Evolutionary conservation across 148 eudicot species (phyloP), one percentile per base, ranked within the genome.

Genomic region (Arbutus unedo): DNA sequence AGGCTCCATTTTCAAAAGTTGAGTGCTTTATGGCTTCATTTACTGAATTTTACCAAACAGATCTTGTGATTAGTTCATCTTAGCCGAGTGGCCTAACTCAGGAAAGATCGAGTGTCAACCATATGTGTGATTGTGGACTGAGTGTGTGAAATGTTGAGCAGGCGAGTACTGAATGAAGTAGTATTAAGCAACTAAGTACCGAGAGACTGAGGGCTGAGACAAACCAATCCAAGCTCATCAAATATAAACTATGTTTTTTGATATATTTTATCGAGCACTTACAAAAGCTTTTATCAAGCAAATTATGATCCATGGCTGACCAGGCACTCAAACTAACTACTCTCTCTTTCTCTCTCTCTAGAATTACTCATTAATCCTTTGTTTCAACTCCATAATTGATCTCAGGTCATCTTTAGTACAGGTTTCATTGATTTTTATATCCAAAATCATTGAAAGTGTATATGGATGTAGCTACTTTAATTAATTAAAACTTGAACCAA

Each of bases 401-500:
- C 47, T 25, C 70, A 4, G 11, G 8, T 45, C 62, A 21, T 66
- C 43, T 49, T 25, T 6, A 79, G 2, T 25, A 3, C 2, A 55
- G 23, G 31, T 23, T 45, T 70, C 45, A 45, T 8, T 25, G 4
- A 9, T 3, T 16, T 31, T 23, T 62, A 10, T 6, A 21, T 9
- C 45, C 8, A 56, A 16, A 76, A 76, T 76, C 62, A 53, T 51
- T 76, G 3, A 15, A 76, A 57, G 56, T 7, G 68, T 50, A 51
- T 51, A 11, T 51, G 38, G 6, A 11, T 43, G n/a, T 15, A 49
- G 55, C 53, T 13, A 81, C 66, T 81, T 81, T 51, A 31, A n/a
- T n/a, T n/a, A n/a, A n/a, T 43, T 9, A 71, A 81, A 81, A 71
- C 77, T 49, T 66, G 82, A 67, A 25, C 75, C 74, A 67, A 80